Percentiles rank a stretch among this genome's conserved stretches.
These are phyloP conservation scores for Asclepias syriaca DNA, from an alignment of 257 asterid species.

Conservation along the genomic window DNA sequence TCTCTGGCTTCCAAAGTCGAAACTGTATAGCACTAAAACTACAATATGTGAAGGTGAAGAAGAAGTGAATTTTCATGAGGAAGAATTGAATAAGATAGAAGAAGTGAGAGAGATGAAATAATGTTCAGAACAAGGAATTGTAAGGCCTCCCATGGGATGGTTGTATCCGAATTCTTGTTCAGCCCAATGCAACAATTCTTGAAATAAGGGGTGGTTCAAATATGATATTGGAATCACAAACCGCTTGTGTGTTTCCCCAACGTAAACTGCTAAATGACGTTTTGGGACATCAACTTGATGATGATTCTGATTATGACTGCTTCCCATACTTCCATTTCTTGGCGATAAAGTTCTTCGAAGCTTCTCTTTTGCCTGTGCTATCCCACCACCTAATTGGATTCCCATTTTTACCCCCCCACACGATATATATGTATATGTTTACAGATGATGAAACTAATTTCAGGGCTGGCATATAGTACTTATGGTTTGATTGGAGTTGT, in stretches of 20 bases:
- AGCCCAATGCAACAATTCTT: conserved; percentile 53
- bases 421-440: too few species aligned
- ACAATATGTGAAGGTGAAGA: too few species aligned
- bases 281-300: conserved; percentile 17
- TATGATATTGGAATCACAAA: conserved; percentile 31
- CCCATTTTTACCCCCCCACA: conserved; percentile 29
- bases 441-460: too few species aligned
- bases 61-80: neutral
- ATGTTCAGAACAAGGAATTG: conserved; percentile 44
- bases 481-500: too few species aligned
- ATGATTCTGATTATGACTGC: neutral
- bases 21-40: neutral
- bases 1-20: neutral
- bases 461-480: too few species aligned
- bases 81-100: conserved; percentile 20
- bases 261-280: conserved; percentile 28
- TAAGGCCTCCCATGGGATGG: conserved; percentile 42
- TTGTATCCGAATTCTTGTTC: conserved; percentile 65
- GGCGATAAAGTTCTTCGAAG: conserved; percentile 35
- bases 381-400: conserved; percentile 36
- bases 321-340: conserved; percentile 25
- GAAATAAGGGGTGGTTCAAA: conserved; percentile 48
- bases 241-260: conserved; percentile 21
- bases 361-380: conserved; percentile 56
- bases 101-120: conserved; percentile 30